Percentiles rank a stretch among this genome's conserved stretches.
Evolutionary conservation across 768 basidiomycete species (phyloP).

Genomic region (Lepiota venenata): DNA sequence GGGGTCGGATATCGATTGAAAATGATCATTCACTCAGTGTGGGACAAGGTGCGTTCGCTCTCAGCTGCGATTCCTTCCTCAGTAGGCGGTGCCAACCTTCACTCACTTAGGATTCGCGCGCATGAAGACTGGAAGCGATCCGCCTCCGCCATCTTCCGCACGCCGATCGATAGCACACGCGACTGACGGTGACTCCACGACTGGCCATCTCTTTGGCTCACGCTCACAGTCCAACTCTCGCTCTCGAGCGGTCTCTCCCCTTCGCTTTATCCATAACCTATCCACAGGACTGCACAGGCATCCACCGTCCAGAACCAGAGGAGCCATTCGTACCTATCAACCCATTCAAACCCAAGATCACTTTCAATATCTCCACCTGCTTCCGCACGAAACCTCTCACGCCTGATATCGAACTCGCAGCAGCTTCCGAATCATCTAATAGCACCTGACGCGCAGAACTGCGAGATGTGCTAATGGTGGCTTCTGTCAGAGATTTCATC

Average conservation of each 20-base stretch:
- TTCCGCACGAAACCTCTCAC: slow-evolving; percentile 19
- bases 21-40: background rate
- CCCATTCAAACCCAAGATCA: slow-evolving; percentile 40
- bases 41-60: background rate
- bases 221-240: slow-evolving; percentile 24
- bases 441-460: slow-evolving; percentile 20
- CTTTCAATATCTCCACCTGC: slow-evolving; percentile 16
- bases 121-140: slow-evolving; percentile 1
- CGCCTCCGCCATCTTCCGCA: background rate
- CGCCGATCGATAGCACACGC: background rate
- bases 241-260: slow-evolving; percentile 55
- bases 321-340: slow-evolving; percentile 56
- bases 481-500: slow-evolving; percentile 17
- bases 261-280: slow-evolving; percentile 55
- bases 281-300: slow-evolving; percentile 44
- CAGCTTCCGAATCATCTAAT: slow-evolving; percentile 16
- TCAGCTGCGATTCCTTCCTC: background rate
- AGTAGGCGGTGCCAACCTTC: background rate
- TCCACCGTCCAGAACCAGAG: slow-evolving; percentile 35
- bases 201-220: background rate
- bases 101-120: background rate
- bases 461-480: slow-evolving; percentile 26
- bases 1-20: background rate
- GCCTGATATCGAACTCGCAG: slow-evolving; percentile 26
- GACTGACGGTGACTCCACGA: slow-evolving; percentile 3